A percentile compares a stretch with the other conserved stretches of the same genome.
Conservation (phyloP, 805 yeast genomes). For the Wickerhamiella musiphila region DNA sequence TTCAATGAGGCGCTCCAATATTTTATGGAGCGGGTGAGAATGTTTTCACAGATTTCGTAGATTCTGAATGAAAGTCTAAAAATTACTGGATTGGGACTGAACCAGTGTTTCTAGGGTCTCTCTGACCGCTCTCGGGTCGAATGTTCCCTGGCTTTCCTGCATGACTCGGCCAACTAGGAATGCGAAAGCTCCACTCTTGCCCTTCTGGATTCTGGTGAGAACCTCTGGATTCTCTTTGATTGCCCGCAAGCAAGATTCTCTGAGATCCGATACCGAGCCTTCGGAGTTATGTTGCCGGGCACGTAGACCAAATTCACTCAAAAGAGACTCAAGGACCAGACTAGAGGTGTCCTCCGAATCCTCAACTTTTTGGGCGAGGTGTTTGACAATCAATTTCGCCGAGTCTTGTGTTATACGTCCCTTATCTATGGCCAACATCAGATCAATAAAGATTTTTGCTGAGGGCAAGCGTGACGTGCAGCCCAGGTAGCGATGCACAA, state of each 20-base stretch:
- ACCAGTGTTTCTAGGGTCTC: constrained; percentile 15
- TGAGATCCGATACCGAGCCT: constrained; percentile 23
- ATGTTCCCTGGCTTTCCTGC: constrained; percentile 54
- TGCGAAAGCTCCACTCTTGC: constrained; percentile 54
- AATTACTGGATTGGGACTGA: too few relatives aligned
- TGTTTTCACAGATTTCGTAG: too few relatives aligned
- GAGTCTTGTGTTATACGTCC: constrained; percentile 43
- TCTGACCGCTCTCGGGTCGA: constrained; percentile 14
- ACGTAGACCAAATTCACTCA: constrained; percentile 32
- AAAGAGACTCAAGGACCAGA: constrained; percentile 25
- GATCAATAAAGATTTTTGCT: constrained; percentile 31
- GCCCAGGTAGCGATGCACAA: constrained; percentile 68
- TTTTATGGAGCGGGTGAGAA: too few relatives aligned
- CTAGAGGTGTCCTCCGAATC: constrained; percentile 2
- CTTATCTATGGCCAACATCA: constrained; percentile 33
- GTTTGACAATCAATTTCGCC: constrained; percentile 47
- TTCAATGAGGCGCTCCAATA: too few relatives aligned
- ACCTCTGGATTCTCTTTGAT: constrained; percentile 32
- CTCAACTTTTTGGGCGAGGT: constrained; percentile 24
- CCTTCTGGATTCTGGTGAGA: constrained; percentile 36
- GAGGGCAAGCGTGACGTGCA: constrained; percentile 36
- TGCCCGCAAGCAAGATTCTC: constrained; percentile 30
- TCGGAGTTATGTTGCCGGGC: constrained; percentile 12
- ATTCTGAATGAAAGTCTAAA: too few relatives aligned
- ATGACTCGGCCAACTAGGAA: constrained; percentile 72